These are phyloP conservation scores for Pyricularia grisea DNA, from an alignment of 2,329 filamentous ascomycete species.

Conservation along the genomic window DNA sequence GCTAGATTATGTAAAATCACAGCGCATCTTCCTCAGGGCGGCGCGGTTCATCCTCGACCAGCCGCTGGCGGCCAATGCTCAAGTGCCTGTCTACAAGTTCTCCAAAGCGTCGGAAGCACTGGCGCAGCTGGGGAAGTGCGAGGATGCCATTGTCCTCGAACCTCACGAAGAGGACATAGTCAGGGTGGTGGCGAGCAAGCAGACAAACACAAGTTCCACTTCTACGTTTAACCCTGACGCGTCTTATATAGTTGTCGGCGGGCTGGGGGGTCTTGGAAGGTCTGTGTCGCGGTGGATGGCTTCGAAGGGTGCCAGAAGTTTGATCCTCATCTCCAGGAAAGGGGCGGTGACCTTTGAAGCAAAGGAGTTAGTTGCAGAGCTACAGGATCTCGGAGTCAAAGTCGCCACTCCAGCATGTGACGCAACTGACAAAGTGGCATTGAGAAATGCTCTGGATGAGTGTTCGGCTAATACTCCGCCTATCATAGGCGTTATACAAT, in stretches of 20 bases:
- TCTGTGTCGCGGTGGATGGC: constrained; percentile 15
- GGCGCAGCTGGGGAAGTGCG: neutral
- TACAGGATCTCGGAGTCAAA: constrained; percentile 4
- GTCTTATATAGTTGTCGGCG: constrained; percentile 17
- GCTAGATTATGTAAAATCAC: constrained; percentile 4
- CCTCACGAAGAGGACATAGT: neutral
- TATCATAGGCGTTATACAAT: constrained; percentile 23
- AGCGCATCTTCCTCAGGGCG: constrained; percentile 6
- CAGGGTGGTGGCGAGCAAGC: neutral
- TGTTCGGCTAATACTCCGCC: constrained; percentile 11
- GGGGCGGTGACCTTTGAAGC: constrained; percentile 7
- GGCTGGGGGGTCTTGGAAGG: constrained; percentile 17
- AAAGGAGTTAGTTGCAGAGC: constrained; percentile 5
- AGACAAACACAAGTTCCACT: neutral
- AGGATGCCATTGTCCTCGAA: neutral
- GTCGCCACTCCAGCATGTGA: constrained; percentile 2
- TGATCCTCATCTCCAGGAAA: constrained; percentile 12
- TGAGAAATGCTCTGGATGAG: neutral
- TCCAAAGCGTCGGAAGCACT: neutral
- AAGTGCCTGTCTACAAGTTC: neutral
- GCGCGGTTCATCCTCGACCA: neutral
- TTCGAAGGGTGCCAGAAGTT: constrained; percentile 10
- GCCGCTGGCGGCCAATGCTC: neutral
- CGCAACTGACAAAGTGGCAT: neutral
- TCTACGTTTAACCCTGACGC: constrained; percentile 9